A percentile compares a stretch with the other conserved stretches of the same genome.
These are phyloP conservation scores for Metschnikowia sp. DNA, from an alignment of 805 yeast genomes.

Conservation along the genomic window DNA sequence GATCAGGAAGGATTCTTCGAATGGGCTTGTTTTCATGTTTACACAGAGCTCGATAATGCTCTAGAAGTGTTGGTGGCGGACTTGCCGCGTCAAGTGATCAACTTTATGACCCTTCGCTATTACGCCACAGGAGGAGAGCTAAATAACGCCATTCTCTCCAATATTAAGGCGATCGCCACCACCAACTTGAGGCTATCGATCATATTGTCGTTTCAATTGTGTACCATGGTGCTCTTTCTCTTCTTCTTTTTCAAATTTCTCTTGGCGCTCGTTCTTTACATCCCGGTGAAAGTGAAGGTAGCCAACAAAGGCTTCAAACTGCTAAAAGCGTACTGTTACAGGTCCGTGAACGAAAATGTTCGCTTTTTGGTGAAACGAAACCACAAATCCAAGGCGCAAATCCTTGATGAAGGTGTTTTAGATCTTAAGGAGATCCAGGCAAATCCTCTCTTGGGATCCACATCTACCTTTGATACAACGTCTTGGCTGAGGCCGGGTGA, in stretches of 20 bases:
- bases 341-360: slow-evolving; percentile 55
- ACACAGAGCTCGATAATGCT: slow-evolving; percentile 62
- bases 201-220: slow-evolving; percentile 70
- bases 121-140: slow-evolving; percentile 48
- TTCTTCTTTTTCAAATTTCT: slow-evolving; percentile 57
- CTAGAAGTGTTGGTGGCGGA: slow-evolving; percentile 67
- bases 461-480: slow-evolving; percentile 12
- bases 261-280: slow-evolving; percentile 49
- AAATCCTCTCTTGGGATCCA: slow-evolving; percentile 26
- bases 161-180: slow-evolving; percentile 56
- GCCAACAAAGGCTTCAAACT: slow-evolving; percentile 37
- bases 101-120: slow-evolving; percentile 62
- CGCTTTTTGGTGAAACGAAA: slow-evolving; percentile 46
- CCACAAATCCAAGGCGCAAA: slow-evolving; percentile 35
- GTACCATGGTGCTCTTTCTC: slow-evolving; percentile 72
- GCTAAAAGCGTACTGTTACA: slow-evolving; percentile 60
- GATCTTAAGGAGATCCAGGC: slow-evolving; percentile 22
- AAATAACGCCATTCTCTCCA: slow-evolving; percentile 41
- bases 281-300: slow-evolving; percentile 49
- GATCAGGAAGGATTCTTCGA: slow-evolving; percentile 62
- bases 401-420: slow-evolving; percentile 29
- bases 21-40: slow-evolving; percentile 63
- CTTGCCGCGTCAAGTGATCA: slow-evolving; percentile 82
- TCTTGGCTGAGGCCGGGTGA: slow-evolving; percentile 3
- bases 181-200: slow-evolving; percentile 63